Conservation (phyloP, 2,329 filamentous ascomycete species). For the Dothistroma pini region DNA sequence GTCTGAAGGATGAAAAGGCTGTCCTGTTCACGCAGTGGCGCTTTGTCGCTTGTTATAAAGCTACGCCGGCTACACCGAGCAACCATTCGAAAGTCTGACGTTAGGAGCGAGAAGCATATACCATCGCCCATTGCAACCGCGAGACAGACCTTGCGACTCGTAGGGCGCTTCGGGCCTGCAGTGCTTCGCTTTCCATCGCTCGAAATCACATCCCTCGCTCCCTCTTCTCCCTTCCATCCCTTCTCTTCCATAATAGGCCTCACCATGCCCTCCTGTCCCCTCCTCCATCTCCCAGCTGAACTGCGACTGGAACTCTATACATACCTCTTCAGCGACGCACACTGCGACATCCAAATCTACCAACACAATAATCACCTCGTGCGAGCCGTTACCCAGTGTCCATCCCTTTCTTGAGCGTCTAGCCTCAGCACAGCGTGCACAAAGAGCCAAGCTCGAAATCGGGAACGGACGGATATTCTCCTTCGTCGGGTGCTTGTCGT, state of each 20-base stretch:
- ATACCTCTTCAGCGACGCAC: background rate
- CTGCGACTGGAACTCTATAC: conserved; percentile 1
- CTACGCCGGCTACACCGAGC: background rate
- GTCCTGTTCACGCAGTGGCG: no score
- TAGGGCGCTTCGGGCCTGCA: background rate
- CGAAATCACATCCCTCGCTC: background rate
- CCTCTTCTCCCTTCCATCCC: background rate
- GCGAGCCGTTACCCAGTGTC: background rate
- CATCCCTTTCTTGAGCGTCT: background rate
- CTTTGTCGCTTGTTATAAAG: background rate
- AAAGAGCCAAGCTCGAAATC: background rate
- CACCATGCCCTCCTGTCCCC: background rate
- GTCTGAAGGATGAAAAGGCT: no score
- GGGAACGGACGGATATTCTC: background rate
- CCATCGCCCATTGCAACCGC: background rate
- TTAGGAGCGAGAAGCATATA: background rate
- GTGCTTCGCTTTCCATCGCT: background rate
- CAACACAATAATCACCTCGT: conserved; percentile 1
- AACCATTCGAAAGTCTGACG: background rate
- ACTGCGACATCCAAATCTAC: conserved; percentile 3
- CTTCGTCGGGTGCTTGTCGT: background rate
- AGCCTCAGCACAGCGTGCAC: background rate
- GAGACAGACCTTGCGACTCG: background rate
- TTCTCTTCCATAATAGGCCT: background rate
- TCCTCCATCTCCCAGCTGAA: background rate